Conservation (phyloP, 345 rosid species). For the Syzygium oleosum region DNA sequence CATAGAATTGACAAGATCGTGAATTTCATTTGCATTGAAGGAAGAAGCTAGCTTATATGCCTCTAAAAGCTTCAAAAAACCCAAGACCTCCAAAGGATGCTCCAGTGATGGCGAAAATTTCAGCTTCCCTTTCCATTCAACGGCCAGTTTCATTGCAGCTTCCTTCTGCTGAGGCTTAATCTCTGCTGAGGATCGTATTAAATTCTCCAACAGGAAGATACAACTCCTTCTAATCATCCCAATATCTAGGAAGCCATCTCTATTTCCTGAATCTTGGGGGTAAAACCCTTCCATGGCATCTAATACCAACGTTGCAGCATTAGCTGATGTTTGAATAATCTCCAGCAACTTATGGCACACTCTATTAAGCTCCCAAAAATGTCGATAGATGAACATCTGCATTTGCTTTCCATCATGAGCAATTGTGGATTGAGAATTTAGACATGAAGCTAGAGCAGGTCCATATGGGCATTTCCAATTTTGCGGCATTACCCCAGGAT, state of each 20-base stretch:
- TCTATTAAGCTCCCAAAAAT: constrained; percentile 9
- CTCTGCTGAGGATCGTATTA: constrained; percentile 16
- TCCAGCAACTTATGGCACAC: constrained; percentile 11
- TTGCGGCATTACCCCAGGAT: not conserved
- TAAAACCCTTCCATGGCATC: constrained; percentile 33
- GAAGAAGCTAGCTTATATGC: constrained; percentile 23
- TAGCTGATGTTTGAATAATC: constrained; percentile 16
- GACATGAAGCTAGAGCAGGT: not conserved
- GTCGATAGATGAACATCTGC: constrained; percentile 27
- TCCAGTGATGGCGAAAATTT: not conserved
- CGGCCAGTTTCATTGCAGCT: constrained; percentile 25
- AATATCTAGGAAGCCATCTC: constrained; percentile 5
- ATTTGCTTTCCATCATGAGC: constrained; percentile 18
- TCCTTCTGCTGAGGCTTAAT: constrained; percentile 12
- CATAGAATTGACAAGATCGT: constrained; percentile 11
- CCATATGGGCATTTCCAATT: not conserved
- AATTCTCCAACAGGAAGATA: constrained; percentile 30
- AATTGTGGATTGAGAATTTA: not conserved
- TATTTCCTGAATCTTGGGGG: constrained; percentile 9
- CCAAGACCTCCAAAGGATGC: constrained; percentile 23
- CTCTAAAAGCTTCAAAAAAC: constrained; percentile 26
- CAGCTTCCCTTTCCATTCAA: constrained; percentile 28
- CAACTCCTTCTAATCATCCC: constrained; percentile 22
- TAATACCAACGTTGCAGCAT: constrained; percentile 46
- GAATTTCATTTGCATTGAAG: constrained; percentile 15